Conservation (phyloP, 31 red algal genomes). For the Odonthalia washingtoniensis region DNA sequence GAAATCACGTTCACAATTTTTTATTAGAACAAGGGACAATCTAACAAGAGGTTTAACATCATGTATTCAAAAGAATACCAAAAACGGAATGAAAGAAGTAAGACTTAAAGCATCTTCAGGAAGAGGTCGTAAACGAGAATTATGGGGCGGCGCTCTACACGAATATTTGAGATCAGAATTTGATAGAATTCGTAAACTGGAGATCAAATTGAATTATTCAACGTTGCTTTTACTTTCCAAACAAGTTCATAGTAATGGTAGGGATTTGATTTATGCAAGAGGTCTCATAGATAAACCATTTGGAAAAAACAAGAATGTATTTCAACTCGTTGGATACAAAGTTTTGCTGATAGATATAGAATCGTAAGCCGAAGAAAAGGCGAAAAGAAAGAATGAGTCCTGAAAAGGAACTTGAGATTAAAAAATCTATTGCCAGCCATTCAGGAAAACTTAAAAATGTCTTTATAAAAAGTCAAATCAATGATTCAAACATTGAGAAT, state of each 20-base stretch:
- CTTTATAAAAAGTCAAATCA: not conserved
- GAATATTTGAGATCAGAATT: conserved; percentile 3
- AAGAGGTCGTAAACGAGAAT: not conserved
- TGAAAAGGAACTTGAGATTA: conserved; percentile 1
- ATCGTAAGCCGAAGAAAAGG: conserved; percentile 7
- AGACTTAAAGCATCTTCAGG: not conserved
- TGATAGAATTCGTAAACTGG: conserved; percentile 14
- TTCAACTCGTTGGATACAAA: not conserved
- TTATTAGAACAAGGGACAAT: too few species aligned
- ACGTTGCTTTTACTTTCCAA: not conserved
- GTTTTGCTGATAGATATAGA: not conserved
- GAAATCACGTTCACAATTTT: too few species aligned
- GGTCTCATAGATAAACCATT: too few species aligned
- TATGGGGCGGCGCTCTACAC: not conserved
- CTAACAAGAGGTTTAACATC: too few species aligned
- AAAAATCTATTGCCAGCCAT: conserved; percentile 2
- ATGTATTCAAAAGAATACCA: too few species aligned
- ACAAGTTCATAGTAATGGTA: not conserved
- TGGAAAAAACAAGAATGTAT: too few species aligned
- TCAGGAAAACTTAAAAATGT: not conserved
- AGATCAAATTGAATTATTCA: conserved; percentile 30
- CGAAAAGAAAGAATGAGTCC: too few species aligned
- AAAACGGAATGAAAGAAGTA: not conserved
- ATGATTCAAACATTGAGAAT: conserved; percentile 29
- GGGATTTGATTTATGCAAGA: not conserved